Evolutionary conservation across 257 asterid species (phyloP), one percentile per base, ranked within the genome.

Genomic region (Solanum rostratum): DNA sequence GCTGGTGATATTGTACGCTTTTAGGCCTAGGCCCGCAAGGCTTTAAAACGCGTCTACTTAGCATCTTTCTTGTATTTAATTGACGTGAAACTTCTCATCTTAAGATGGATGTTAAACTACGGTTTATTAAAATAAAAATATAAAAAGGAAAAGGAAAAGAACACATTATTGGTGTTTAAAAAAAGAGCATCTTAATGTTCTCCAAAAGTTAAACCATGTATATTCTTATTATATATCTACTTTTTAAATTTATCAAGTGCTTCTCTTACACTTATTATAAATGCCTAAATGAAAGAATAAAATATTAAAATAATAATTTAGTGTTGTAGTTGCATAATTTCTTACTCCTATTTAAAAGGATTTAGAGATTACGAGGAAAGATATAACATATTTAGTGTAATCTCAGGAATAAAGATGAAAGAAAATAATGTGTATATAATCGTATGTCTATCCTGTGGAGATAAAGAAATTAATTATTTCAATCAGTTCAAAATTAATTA

Each of bases 341-440:
- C 10, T 45, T 45, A 45, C 14, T 45, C 50, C 50, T 45, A 45
- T 9, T 45, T 45, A 45, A 45, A 45, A 45, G 0, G 50, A 10
- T 45, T 45, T 33, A 33, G 39, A 33, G 39, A n/a, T n/a, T n/a
- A n/a, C n/a, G n/a, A n/a, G n/a, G n/a, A n/a, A n/a, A n/a, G n/a
- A n/a, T 41, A 33, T 33, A 33, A 33, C 4, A 2, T 39, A 2
- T 2, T 20, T 3, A 57, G 3, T 20, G 19, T 8, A 9, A 57
- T 57, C 4, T 27, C n/a, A 57, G 2, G n/a, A 57, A 57, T 20
- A 57, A 57, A 6, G 6, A 8, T 0, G 0, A 14, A 0, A 57
- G 29, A 20, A 3, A 57, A 27, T 3, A 6, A 3, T 57, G 7
- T 0, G 1, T 57, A 9, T 8, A 0, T 0, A 20, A 2, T 3